Conservation (phyloP, 2,329 filamentous ascomycete genomes). For the Pseudocercospora musae region DNA sequence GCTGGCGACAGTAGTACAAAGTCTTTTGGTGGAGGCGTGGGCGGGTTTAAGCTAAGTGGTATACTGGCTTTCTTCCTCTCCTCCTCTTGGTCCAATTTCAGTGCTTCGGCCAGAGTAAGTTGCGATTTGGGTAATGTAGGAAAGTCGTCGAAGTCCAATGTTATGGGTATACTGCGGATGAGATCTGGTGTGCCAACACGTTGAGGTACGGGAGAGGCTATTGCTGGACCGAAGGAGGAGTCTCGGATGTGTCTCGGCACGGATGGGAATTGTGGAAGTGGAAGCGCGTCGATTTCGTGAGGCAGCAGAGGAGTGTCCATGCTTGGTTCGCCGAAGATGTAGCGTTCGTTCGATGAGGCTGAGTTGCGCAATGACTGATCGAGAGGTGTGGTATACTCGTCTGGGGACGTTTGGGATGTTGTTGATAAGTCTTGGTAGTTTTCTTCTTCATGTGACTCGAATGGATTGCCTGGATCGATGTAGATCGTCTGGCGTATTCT, state of each 20-base stretch:
- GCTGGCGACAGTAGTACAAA: not conserved
- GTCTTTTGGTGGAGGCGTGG: not conserved
- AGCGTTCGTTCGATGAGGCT: not conserved
- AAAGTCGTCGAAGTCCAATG: not conserved
- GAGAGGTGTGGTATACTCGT: not conserved
- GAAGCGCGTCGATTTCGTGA: not conserved
- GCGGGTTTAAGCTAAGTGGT: not conserved
- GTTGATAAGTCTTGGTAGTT: not conserved
- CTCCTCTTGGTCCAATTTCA: not conserved
- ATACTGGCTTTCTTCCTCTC: not conserved
- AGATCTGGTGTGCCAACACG: not conserved
- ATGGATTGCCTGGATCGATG: constrained; percentile 29
- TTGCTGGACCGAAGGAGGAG: not conserved
- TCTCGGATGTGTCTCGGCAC: not conserved
- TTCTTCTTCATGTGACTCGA: constrained; percentile 7
- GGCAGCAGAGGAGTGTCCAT: not conserved
- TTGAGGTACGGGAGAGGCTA: not conserved
- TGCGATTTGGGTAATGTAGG: not conserved
- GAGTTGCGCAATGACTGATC: not conserved
- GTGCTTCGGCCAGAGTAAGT: not conserved
- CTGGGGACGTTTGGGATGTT: not conserved
- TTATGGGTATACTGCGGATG: not conserved
- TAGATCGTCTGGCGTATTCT: constrained; percentile 28
- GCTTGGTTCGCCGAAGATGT: not conserved
- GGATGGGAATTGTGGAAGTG: not conserved